A percentile compares a stretch with the other conserved stretches of the same genome.
Conservation (phyloP, 2,329 filamentous ascomycete genomes). For the Penicillium sp. region DNA sequence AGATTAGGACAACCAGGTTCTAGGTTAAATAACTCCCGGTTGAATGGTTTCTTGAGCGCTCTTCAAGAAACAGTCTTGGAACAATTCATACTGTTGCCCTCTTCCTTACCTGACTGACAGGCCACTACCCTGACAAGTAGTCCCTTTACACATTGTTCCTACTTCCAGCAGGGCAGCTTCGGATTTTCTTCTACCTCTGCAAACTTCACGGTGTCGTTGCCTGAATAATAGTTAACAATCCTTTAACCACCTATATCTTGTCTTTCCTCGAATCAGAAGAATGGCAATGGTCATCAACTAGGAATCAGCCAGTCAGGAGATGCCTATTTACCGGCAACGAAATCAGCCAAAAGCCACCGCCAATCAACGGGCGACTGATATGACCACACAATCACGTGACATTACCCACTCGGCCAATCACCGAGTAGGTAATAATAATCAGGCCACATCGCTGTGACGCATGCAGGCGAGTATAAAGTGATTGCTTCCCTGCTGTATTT, state of each 20-base stretch:
- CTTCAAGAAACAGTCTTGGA: too few relatives aligned
- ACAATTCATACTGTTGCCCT: too few relatives aligned
- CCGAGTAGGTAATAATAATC: constrained; percentile 29
- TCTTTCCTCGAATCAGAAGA: constrained; percentile 13
- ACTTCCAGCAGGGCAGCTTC: background rate
- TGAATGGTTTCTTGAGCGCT: too few relatives aligned
- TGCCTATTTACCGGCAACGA: background rate
- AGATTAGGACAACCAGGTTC: too few relatives aligned
- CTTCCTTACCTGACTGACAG: too few relatives aligned
- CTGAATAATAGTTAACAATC: too few relatives aligned
- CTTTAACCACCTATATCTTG: background rate
- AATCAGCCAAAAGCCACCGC: background rate
- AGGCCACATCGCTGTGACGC: constrained; percentile 15
- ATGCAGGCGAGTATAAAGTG: constrained; percentile 14
- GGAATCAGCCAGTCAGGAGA: constrained; percentile 5
- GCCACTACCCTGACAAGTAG: too few relatives aligned
- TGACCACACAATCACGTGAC: constrained; percentile 6
- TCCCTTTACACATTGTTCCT: too few relatives aligned
- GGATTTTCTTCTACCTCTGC: background rate
- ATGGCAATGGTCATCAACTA: constrained; percentile 14
- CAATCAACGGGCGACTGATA: constrained; percentile 15
- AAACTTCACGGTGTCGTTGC: background rate
- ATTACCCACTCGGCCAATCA: constrained; percentile 21
- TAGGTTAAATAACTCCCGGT: too few relatives aligned
- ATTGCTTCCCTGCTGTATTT: background rate